Evolutionary conservation across 2,329 filamentous ascomycete species (phyloP).

Genomic region (Neodidymelliopsis sp.): DNA sequence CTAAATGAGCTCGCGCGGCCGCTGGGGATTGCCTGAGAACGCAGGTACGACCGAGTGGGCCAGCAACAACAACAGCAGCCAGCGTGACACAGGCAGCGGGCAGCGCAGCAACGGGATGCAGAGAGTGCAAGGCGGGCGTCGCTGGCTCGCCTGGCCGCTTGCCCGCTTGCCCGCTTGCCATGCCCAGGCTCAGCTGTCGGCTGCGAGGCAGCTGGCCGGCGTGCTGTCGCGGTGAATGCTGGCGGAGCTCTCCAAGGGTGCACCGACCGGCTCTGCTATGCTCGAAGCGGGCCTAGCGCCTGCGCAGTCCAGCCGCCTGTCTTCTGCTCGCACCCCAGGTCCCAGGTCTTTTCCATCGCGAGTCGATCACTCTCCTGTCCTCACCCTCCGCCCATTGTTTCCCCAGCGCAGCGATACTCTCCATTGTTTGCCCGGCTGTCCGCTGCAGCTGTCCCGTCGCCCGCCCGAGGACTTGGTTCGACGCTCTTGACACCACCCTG

Average conservation of each 20-base stretch:
- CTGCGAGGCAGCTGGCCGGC: not conserved
- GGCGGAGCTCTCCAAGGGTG: conserved; percentile 11
- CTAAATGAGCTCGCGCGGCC: conserved; percentile 16
- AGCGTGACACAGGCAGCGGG: not conserved
- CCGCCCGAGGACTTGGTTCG: conserved; percentile 14
- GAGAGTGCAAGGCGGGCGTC: not conserved
- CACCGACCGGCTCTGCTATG: conserved; percentile 23
- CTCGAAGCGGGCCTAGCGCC: conserved; percentile 24
- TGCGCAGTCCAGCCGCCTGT: conserved; percentile 23
- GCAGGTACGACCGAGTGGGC: conserved; percentile 17
- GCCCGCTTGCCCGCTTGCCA: no score
- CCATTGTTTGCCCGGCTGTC: conserved; percentile 26
- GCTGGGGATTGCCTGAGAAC: conserved; percentile 14
- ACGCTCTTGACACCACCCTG: conserved; percentile 14
- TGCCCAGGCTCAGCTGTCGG: not conserved
- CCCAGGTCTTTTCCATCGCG: conserved; percentile 33
- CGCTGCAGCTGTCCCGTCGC: conserved; percentile 30
- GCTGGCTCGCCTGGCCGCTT: no score
- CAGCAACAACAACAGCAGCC: not conserved
- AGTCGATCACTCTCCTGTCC: conserved; percentile 34
- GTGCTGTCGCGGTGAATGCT: conserved; percentile 6
- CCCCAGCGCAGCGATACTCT: conserved; percentile 22
- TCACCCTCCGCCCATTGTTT: conserved; percentile 34
- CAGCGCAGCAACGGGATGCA: not conserved
- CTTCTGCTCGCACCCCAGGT: conserved; percentile 23